Percentiles rank a stretch among this genome's conserved stretches.
phyloP scores from a whole-genome alignment of 1,284 basidiomycete genomes.

The Caloboletus firmus region DNA sequence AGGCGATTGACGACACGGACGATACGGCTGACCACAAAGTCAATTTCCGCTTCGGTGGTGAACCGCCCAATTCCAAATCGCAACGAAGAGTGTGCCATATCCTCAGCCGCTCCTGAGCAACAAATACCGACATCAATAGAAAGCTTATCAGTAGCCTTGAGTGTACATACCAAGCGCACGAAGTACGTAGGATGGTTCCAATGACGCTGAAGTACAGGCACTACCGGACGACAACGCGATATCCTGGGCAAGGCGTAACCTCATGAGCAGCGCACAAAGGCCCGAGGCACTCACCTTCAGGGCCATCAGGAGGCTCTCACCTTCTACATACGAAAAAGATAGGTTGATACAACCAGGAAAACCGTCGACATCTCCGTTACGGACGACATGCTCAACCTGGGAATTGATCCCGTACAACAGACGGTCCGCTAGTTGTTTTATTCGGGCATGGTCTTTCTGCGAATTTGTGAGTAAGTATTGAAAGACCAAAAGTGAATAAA shows the following conservation, averaged over 20 bases:
- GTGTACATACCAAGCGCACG: conserved; percentile 77
- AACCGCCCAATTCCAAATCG: conserved; percentile 98
- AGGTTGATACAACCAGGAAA: conserved; percentile 95
- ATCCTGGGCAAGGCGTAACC: conserved; percentile 53
- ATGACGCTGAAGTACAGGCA: conserved; percentile 96
- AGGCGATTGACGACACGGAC: conserved; percentile 78
- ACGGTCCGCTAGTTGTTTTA: conserved; percentile 78
- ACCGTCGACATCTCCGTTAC: conserved; percentile 89
- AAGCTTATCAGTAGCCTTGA: not conserved
- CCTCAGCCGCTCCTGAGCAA: conserved; percentile 88
- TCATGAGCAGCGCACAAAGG: not conserved
- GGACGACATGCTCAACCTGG: conserved; percentile 85
- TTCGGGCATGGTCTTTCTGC: conserved; percentile 82
- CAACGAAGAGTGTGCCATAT: conserved; percentile 98
- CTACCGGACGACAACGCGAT: conserved; percentile 97
- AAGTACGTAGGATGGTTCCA: conserved; percentile 98
- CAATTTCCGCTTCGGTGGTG: conserved; percentile 96
- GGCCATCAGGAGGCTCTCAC: conserved; percentile 97
- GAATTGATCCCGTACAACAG: conserved; percentile 82
- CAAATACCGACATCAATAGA: conserved; percentile 6
- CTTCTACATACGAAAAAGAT: conserved; percentile 96
- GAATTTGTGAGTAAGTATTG: conserved; percentile 14
- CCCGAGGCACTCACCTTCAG: conserved; percentile 74
- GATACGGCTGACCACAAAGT: conserved; percentile 91
- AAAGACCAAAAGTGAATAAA: conserved; percentile 7